Evolutionary conservation across 768 basidiomycete genomes (phyloP), one percentile per base, ranked within the genome.

Genomic region (Boletus rubroflammeus): DNA sequence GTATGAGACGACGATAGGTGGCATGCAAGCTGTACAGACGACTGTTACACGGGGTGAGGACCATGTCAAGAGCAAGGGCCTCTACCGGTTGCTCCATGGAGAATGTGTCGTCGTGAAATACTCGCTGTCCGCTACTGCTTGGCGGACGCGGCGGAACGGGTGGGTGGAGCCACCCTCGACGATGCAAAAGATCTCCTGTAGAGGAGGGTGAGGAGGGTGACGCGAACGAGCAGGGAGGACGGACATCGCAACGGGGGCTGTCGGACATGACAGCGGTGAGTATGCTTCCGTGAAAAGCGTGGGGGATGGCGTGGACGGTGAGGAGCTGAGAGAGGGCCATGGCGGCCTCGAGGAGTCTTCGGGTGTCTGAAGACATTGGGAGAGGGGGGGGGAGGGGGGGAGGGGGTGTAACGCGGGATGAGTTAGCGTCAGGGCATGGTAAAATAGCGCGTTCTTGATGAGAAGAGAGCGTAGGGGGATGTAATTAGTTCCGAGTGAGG

Each of bases 11-110:
- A 65, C 83, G 83, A 66, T 90, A 93, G 41, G 81, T 85, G 58
- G 80, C 81, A 68, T 90, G 88, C 57, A 93, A 71, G 53, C 90
- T 92, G 47, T 57, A 53, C 17, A 39, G 51, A 60, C 21, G 34
- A 6, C 17, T 8, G 61, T 69, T 42, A 63, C 39, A 50, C 41
- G 47, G 28, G 32, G 5, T 11, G 19, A 51, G 35, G 43, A 29
- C 21, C 31, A 34, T 8, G 54, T 36, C 45, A 38, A 43, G 45
- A 39, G 31, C 28, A 53, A 35, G 45, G 26, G 53, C 29, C 42
- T 62, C 74, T 67, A 89, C 90, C 91, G 81, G 63, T 90, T 89
- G 52, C 85, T 90, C 90, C 90, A 92, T n/a, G 90, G 85, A 0
- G 90, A 89, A 60, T 85, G 79, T 13, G 81, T 85, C 21, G 79